Conservation (phyloP, 2,329 filamentous ascomycete genomes). For the Epichloe glyceriae region DNA sequence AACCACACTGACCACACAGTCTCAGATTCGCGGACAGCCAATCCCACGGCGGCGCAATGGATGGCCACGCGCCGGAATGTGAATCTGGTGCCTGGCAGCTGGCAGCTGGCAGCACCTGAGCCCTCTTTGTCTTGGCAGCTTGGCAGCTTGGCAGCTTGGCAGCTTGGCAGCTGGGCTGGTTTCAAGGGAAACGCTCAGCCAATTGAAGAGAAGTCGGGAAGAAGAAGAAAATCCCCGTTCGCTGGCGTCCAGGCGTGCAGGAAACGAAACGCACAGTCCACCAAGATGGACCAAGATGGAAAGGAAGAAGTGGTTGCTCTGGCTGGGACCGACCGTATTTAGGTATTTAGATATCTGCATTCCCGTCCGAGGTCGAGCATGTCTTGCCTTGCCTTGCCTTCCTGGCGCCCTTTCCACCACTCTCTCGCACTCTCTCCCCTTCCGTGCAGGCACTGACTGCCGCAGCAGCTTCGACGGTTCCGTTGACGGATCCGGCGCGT, state of each 20-base stretch:
- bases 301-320: too few species aligned
- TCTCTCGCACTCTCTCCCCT: constrained; percentile 1
- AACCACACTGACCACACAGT: neutral
- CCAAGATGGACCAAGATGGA: too few species aligned
- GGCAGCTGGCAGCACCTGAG: too few species aligned
- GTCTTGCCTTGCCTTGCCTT: neutral
- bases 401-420: neutral
- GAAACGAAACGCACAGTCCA: too few species aligned
- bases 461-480: neutral
- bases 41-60: neutral
- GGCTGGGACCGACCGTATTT: too few species aligned
- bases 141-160: too few species aligned
- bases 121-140: too few species aligned
- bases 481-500: constrained; percentile 1
- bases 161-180: too few species aligned
- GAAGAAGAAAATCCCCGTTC: too few species aligned
- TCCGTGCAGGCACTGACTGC: constrained; percentile 2
- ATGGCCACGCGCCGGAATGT: constrained; percentile 3
- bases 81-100: neutral
- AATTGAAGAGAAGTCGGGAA: too few species aligned
- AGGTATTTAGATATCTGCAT: constrained; percentile 11
- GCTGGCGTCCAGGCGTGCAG: too few species aligned
- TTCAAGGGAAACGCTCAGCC: too few species aligned
- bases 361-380: constrained; percentile 5
- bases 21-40: constrained; percentile 3